Conservation (phyloP, 495 filamentous ascomycete species). For the Lophiostoma macrostomum region DNA sequence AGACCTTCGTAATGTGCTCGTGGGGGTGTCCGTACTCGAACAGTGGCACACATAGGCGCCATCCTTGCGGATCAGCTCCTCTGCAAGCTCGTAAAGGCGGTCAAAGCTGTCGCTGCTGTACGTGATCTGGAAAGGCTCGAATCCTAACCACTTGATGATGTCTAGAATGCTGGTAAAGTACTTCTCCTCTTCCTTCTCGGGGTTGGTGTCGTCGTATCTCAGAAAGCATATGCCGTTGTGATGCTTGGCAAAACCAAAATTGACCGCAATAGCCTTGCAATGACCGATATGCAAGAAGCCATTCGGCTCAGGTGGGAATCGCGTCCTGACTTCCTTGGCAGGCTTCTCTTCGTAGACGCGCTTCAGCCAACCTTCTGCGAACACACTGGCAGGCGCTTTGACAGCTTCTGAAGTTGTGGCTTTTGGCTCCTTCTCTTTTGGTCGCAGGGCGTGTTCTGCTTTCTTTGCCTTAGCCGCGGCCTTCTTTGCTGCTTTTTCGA, state of each 20-base stretch:
- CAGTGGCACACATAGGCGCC: conserved; percentile 81
- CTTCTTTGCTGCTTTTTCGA: conserved; percentile 36
- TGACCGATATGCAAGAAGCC: conserved; percentile 86
- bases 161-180: conserved; percentile 46
- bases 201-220: conserved; percentile 49
- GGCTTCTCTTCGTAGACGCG: conserved; percentile 77
- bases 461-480: conserved; percentile 38
- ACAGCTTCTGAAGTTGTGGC: conserved; percentile 1
- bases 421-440: conserved; percentile 23
- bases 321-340: conserved; percentile 62
- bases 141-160: conserved; percentile 47
- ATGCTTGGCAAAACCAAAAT: conserved; percentile 90
- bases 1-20: too few species aligned
- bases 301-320: conserved; percentile 91
- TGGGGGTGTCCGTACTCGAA: conserved; percentile 48
- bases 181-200: conserved; percentile 45
- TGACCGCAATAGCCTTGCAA: conserved; percentile 93
- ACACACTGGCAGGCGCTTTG: conserved; percentile 62
- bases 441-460: conserved; percentile 32
- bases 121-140: conserved; percentile 61
- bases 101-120: conserved; percentile 83
- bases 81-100: conserved; percentile 79
- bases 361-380: conserved; percentile 79
- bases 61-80: conserved; percentile 71
- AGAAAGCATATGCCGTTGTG: conserved; percentile 70